Base-by-base conservation (phyloP, 176 grass and related monocot species). In the Eragrostis curvula region DNA sequence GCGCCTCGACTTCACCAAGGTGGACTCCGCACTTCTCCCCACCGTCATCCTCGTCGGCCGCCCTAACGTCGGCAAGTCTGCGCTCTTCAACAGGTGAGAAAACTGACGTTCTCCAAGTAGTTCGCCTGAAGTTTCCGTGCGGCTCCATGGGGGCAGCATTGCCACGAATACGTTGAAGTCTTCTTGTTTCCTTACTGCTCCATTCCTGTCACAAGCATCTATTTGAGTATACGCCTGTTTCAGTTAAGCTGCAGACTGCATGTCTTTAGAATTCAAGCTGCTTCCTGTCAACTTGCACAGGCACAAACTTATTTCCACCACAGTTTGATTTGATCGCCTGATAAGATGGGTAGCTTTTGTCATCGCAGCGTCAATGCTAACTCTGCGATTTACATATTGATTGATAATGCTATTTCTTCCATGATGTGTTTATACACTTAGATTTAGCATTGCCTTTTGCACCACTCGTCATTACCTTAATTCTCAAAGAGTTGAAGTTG, bases 41-140 rank as follows among this genome's bases (percentile, higher is more conserved):
- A 98, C 96, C n/a, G 91, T 95, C 62, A 93, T 98, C 46, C 88
- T 98, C 55, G 89, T 98, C 23, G 93, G 96, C 58, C 90, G 93
- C 9, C 96, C 96, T 17, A 98, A 98, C 67, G 96, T 98, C 40
- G 96, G 96, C 69, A 98, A 98, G 86, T 98, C 96, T 5, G 96
- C 96, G 0, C 85, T 98, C 45, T 98, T 98, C 89, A 98, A 98
- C 63, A 80, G 96, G 93, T 98, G 73, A 89, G 86, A 49, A 4
- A 16, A 21, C 2, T 29, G 12, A 32, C 41, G 5, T 3, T 36
- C 12, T n/a, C n/a, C 6, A 36, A 55, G 20, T 66, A 53, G 14
- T 49, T 59, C 2, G 6, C 56, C 0, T 53, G 4, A 50, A 16
- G 70, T 42, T 79, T 51, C 25, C 41, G n/a, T 73, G 79, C 60